Evolutionary conservation across 2,329 filamentous ascomycete genomes (phyloP).

Genomic region (Chaetomium olivaceum): DNA sequence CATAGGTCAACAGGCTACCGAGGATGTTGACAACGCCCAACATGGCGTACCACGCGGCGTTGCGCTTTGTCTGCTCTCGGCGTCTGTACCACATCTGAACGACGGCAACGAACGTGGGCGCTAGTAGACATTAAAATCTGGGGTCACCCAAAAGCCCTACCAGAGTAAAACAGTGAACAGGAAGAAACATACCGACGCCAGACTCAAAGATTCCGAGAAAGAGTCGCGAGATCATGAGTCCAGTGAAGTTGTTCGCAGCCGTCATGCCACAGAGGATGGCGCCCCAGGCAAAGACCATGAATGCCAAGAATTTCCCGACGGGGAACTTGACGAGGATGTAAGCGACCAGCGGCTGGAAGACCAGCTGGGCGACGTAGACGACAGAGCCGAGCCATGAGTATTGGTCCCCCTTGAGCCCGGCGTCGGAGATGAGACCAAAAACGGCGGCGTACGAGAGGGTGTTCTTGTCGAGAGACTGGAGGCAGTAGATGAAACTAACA

Average conservation of each 20-base stretch:
- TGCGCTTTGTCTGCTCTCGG: slow-evolving; percentile 8
- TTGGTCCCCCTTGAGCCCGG: slow-evolving; percentile 1
- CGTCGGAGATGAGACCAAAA: not conserved
- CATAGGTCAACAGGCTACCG: slow-evolving; percentile 2
- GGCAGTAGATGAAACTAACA: slow-evolving; percentile 7
- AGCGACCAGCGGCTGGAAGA: slow-evolving; percentile 7
- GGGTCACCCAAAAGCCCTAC: no score
- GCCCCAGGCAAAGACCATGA: slow-evolving; percentile 10
- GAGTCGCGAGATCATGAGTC: not conserved
- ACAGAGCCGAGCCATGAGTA: slow-evolving; percentile 8
- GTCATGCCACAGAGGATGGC: slow-evolving; percentile 7
- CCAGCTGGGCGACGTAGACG: slow-evolving; percentile 4
- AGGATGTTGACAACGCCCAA: slow-evolving; percentile 11
- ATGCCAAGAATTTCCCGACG: slow-evolving; percentile 2
- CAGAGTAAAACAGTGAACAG: no score
- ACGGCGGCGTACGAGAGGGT: slow-evolving; percentile 9
- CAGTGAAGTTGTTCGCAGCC: slow-evolving; percentile 1
- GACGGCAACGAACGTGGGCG: slow-evolving; percentile 7
- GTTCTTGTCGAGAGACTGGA: slow-evolving; percentile 11
- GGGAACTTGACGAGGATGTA: slow-evolving; percentile 13
- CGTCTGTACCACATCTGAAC: slow-evolving; percentile 14
- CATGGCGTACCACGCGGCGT: slow-evolving; percentile 12
- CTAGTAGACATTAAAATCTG: not conserved
- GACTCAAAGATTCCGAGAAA: slow-evolving; percentile 7
- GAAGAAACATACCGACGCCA: not conserved